Evolutionary conservation across 129 eudicot species (phyloP), one percentile per base, ranked within the genome.

Genomic region (Rutidosis leptorrhynchoides): DNA sequence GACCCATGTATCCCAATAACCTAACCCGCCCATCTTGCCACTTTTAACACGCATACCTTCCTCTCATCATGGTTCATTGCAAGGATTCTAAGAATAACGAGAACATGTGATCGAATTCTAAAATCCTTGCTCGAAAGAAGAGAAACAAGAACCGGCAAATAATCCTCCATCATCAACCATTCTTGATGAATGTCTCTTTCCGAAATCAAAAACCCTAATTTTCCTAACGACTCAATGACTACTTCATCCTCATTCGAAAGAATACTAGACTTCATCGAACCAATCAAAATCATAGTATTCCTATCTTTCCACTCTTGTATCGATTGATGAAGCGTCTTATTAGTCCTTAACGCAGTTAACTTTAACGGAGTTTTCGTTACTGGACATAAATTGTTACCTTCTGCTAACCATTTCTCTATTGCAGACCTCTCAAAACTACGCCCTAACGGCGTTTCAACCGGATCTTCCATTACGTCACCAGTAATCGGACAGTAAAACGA

Each of bases 271-370:
- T 80, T 83, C 72, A 83, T 63, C 9, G 82, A 77, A 61, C 78
- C 82, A 3, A 83, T 83, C 7, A 69, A 67, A 7, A 83, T 77
- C 80, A 80, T 83, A 23, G 80, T 77, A 32, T 83, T 83, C 16
- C 84, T 65, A 16, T 80, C 77, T 57, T 75, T 77, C 88, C 88
- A 83, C 57, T 83, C 84, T 46, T 80, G 80, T 21, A 83, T 83
- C 19, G 88, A 79, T 32, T 83, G 82, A 20, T 62, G 61, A 11
- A 83, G 82, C 10, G 84, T 79, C 71, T 74, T 69, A 26, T 83
- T 83, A 14, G 82, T 63, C 75, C 82, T 68, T 21, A 83, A 74
- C 22, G 56, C 32, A n/a, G 82, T 72, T 22, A 58, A 58, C 30
- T 72, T 65, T 75, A 83, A 73, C 2, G 80, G 82, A 16, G 63